These are phyloP conservation scores for Sporormia fimetaria DNA, from an alignment of 495 filamentous ascomycete genomes.

Conservation along the genomic window DNA sequence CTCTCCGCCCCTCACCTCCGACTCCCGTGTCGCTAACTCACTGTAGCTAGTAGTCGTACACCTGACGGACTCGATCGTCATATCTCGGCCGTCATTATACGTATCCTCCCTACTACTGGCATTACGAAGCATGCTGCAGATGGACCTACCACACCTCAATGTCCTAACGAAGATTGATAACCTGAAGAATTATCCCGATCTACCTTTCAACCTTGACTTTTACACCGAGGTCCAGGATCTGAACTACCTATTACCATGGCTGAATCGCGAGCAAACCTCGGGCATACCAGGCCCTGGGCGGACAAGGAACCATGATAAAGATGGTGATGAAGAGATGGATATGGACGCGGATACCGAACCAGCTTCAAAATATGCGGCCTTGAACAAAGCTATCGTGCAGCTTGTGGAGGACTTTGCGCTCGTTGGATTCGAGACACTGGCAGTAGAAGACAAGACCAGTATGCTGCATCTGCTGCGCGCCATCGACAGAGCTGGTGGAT, in stretches of 20 bases:
- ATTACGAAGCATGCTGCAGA: constrained; percentile 91
- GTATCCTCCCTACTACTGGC: constrained; percentile 87
- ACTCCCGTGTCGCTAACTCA: constrained; percentile 2
- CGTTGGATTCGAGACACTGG: constrained; percentile 83
- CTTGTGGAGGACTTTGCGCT: constrained; percentile 81
- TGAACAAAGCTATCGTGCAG: constrained; percentile 79
- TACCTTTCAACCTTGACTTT: constrained; percentile 89
- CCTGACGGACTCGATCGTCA: constrained; percentile 80
- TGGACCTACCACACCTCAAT: constrained; percentile 91
- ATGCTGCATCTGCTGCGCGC: constrained; percentile 84
- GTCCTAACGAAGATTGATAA: constrained; percentile 97
- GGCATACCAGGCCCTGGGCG: constrained; percentile 13
- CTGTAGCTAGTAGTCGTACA: constrained; percentile 76
- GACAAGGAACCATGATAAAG: too few species aligned
- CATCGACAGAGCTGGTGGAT: constrained; percentile 83
- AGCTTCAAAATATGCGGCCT: constrained; percentile 54
- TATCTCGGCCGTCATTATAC: constrained; percentile 85
- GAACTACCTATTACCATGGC: constrained; percentile 64
- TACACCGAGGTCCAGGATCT: constrained; percentile 98
- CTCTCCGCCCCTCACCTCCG: constrained; percentile 20
- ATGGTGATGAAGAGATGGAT: constrained; percentile 33
- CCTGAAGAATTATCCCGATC: constrained; percentile 60
- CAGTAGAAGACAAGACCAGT: constrained; percentile 88
- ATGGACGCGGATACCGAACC: constrained; percentile 39
- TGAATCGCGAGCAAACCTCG: constrained; percentile 38